These are phyloP conservation scores for Schizophyllum commune DNA, from an alignment of 1,284 basidiomycete genomes.

Conservation along the genomic window DNA sequence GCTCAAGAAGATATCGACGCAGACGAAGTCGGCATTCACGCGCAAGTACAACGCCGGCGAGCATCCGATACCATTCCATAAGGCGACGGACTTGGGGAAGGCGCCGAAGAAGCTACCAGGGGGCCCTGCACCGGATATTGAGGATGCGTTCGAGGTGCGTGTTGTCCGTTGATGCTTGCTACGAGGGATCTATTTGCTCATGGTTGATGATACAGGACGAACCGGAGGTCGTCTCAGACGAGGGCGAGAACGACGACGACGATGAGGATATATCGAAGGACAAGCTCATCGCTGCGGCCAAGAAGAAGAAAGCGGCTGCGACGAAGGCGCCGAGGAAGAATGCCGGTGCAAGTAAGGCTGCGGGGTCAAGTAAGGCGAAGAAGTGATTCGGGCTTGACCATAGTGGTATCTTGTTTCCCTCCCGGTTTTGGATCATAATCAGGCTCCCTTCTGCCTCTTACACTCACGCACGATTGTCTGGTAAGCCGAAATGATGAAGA, in stretches of 20 bases:
- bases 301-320: slow-evolving; percentile 30
- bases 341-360: background rate
- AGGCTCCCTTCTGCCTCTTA: no score
- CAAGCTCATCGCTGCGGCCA: slow-evolving; percentile 39
- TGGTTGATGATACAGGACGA: slow-evolving; percentile 48
- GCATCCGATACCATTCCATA: slow-evolving; percentile 90
- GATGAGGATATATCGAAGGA: slow-evolving; percentile 38
- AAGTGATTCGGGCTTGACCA: background rate
- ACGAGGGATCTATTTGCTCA: slow-evolving; percentile 1
- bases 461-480: no score
- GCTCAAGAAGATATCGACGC: slow-evolving; percentile 77
- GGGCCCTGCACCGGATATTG: slow-evolving; percentile 77
- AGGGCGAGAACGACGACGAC: slow-evolving; percentile 35
- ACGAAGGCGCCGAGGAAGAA: background rate
- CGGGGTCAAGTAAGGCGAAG: slow-evolving; percentile 8
- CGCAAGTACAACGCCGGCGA: slow-evolving; percentile 83
- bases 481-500: no score
- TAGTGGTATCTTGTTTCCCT: background rate
- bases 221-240: slow-evolving; percentile 41
- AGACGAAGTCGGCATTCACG: slow-evolving; percentile 83
- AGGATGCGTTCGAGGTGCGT: slow-evolving; percentile 71
- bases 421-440: no score
- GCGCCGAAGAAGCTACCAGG: slow-evolving; percentile 69
- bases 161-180: background rate
- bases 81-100: slow-evolving; percentile 71